phyloP scores from a whole-genome alignment of 164 flowering plant genomes.

The Pachysandra terminalis region DNA sequence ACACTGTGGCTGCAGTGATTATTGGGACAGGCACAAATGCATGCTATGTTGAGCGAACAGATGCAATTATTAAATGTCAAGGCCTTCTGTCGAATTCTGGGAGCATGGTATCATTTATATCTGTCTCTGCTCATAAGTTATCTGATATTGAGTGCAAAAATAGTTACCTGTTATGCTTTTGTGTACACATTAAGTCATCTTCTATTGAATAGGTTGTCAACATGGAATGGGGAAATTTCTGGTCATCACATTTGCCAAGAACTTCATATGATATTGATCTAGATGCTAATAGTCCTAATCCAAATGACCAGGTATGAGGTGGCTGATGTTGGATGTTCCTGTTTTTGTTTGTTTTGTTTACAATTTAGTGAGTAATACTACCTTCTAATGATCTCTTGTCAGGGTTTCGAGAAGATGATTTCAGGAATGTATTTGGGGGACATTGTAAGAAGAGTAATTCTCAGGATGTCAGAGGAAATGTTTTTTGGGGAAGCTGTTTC shows the following conservation, averaged over 20 bases:
- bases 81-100: constrained; percentile 80
- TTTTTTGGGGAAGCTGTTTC: constrained; percentile 56
- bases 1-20: constrained; percentile 90
- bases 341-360: constrained; percentile 2
- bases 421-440: constrained; percentile 98
- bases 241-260: constrained; percentile 93
- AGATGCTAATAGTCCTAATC: constrained; percentile 80
- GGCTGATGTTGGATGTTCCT: constrained; percentile 1
- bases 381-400: constrained; percentile 22
- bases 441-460: constrained; percentile 83
- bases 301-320: constrained; percentile 66
- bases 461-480: constrained; percentile 73
- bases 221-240: constrained; percentile 96
- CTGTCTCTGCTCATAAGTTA: not conserved
- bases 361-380: not conserved
- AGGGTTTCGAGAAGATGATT: constrained; percentile 99
- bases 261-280: constrained; percentile 76
- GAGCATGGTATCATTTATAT: constrained; percentile 59
- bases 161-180: not conserved
- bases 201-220: constrained; percentile 60
- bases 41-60: constrained; percentile 84
- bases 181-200: constrained; percentile 2
- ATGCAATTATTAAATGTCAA: constrained; percentile 87
- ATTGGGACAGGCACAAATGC: constrained; percentile 98
- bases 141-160: not conserved